Conservation (phyloP, 1,284 basidiomycete genomes). For the Phenoliferia sp. region DNA sequence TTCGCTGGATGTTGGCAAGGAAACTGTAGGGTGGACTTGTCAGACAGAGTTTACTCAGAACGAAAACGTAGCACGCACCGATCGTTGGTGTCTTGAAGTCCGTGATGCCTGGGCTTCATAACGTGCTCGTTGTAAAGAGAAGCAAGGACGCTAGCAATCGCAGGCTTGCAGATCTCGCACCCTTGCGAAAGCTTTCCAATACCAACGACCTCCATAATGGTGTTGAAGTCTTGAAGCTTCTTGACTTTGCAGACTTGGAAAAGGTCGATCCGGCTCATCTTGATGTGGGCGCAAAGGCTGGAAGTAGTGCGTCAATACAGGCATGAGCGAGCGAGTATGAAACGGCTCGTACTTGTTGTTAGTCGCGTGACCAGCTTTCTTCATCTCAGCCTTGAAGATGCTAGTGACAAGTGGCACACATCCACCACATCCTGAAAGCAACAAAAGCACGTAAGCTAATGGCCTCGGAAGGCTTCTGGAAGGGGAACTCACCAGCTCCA, state of each 20-base stretch:
- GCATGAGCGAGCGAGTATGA: background rate
- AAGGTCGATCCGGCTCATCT: slow-evolving; percentile 62
- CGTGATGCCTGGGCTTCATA: slow-evolving; percentile 56
- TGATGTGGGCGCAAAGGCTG: slow-evolving; percentile 60
- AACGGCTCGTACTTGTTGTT: slow-evolving; percentile 48
- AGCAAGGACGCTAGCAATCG: slow-evolving; percentile 62
- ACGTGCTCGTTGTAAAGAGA: slow-evolving; percentile 65
- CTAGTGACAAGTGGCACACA: slow-evolving; percentile 56
- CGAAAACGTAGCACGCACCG: slow-evolving; percentile 53
- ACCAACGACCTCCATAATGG: slow-evolving; percentile 56
- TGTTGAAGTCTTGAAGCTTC: slow-evolving; percentile 55
- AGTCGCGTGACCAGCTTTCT: slow-evolving; percentile 59
- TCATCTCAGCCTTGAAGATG: slow-evolving; percentile 64
- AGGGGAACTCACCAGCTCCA: slow-evolving; percentile 49
- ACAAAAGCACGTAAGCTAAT: background rate
- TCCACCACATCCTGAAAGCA: slow-evolving; percentile 57
- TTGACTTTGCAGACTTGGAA: slow-evolving; percentile 66
- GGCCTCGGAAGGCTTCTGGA: background rate
- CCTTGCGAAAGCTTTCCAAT: slow-evolving; percentile 47
- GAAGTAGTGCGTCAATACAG: background rate
- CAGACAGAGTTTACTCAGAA: background rate
- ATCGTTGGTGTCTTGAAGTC: slow-evolving; percentile 59
- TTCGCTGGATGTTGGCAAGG: slow-evolving; percentile 70
- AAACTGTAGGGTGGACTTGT: slow-evolving; percentile 47
- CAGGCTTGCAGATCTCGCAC: slow-evolving; percentile 64